Evolutionary conservation across 2,329 filamentous ascomycete genomes (phyloP).

Genomic region (Ceratocystis huliohia): DNA sequence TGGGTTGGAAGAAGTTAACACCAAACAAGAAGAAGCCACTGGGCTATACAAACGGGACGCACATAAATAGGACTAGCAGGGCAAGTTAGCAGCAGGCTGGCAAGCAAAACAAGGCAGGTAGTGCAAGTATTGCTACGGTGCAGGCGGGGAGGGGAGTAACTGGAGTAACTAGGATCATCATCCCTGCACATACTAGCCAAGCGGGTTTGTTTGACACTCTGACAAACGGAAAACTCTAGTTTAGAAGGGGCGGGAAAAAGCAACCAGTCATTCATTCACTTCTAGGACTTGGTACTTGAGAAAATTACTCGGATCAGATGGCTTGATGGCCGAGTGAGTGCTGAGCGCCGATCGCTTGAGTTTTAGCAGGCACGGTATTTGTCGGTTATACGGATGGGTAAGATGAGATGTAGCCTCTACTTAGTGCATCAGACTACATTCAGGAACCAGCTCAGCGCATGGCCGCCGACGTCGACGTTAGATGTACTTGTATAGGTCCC

Average conservation of each 20-base stretch:
- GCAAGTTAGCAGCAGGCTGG: neutral
- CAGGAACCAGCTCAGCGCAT: neutral
- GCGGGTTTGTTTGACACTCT: conserved; percentile 4
- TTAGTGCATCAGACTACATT: neutral
- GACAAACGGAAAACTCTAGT: conserved; percentile 1
- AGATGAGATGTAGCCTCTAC: neutral
- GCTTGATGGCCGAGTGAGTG: neutral
- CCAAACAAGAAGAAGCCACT: too few relatives aligned
- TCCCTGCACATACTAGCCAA: conserved; percentile 20
- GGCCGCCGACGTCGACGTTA: neutral
- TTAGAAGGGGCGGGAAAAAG: neutral
- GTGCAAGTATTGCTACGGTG: neutral
- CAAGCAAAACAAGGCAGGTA: neutral
- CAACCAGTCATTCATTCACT: neutral
- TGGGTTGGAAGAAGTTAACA: too few relatives aligned
- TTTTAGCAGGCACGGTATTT: neutral
- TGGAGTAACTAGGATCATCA: neutral
- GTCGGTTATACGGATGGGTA: neutral
- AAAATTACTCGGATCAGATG: neutral
- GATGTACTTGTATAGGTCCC: neutral
- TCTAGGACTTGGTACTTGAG: neutral
- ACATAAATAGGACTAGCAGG: neutral
- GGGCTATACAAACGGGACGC: too few relatives aligned
- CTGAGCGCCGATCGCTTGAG: neutral
- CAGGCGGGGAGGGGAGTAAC: neutral